Base-by-base conservation (phyloP, 768 basidiomycete genomes). In the Pleurotus pulmonarius region DNA sequence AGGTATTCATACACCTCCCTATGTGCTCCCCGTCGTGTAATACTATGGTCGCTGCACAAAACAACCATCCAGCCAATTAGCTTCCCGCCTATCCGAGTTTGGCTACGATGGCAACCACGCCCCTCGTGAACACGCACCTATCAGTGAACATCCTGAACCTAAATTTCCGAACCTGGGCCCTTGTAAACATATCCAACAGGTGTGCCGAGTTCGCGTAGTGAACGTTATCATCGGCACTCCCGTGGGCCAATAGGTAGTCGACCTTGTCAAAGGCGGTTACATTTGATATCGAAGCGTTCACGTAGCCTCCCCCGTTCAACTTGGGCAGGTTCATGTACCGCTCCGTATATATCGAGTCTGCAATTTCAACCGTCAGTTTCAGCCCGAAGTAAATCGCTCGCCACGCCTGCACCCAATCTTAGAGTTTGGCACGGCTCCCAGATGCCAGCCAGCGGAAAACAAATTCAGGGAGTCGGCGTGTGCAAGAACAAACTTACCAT, bases 71-170 rank as follows among this genome's bases (percentile, higher is more conserved):
- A 60, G 56, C 57, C 49, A 62, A 57, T 59, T 58, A 60, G 51
- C 60, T 58, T 59, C 57, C 61, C 58, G 56, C 44, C 56, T 40
- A 52, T 25, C 41, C 56, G 47, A 62, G 43, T 29, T 38, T 29
- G 22, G 44, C 26, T n/a, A 34, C 49, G 58, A 57, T 22, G 37
- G 8, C 52, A 56, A 39, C 55, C 49, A 54, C 46, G 24, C 24
- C 15, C 41, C 49, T 43, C 44, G 29, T 56, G 52, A 58, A 34
- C 46, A 65, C 82, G 64, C 57, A 92, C 89, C 92, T 93, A 72
- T 99, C 97, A 20, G 94, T 94, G 72, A 98, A 99, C 91, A 98
- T 92, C 66, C 95, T 83, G 73, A 98, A 97, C 65, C 88, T 80
- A 65, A 87, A 90, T 58, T 80, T 79, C 63, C 87, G 77, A 45